Evolutionary conservation across 1,139 yeast species (phyloP).

Genomic region (Scheffersomyces segobiensis): DNA sequence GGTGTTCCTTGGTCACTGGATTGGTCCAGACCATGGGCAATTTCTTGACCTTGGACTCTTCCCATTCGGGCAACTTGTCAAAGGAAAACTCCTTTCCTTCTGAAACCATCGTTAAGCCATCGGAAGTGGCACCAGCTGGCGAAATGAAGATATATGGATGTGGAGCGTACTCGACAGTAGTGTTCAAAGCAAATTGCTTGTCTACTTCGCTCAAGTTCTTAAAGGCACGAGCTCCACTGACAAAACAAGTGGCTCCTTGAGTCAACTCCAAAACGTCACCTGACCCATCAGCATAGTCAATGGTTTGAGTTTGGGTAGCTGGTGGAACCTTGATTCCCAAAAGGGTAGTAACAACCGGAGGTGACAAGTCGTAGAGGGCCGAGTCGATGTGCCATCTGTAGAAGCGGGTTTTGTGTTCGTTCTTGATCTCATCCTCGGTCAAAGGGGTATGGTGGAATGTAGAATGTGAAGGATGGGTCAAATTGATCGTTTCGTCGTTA

Average conservation of each 20-base stretch:
- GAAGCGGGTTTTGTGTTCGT: slow-evolving; percentile 67
- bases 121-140: slow-evolving; percentile 77
- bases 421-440: slow-evolving; percentile 58
- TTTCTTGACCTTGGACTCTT: slow-evolving; percentile 66
- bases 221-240: slow-evolving; percentile 77
- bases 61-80: slow-evolving; percentile 79
- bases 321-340: slow-evolving; percentile 82
- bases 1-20: slow-evolving; percentile 82
- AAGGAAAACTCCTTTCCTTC: slow-evolving; percentile 71
- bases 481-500: slow-evolving; percentile 54
- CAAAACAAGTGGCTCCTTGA: slow-evolving; percentile 87
- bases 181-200: slow-evolving; percentile 67
- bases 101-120: slow-evolving; percentile 81
- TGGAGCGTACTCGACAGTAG: slow-evolving; percentile 85
- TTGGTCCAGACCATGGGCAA: slow-evolving; percentile 91
- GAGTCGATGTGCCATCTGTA: slow-evolving; percentile 95
- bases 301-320: slow-evolving; percentile 41
- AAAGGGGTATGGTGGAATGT: slow-evolving; percentile 72
- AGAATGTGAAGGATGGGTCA: slow-evolving; percentile 83
- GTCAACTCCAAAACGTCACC: slow-evolving; percentile 65
- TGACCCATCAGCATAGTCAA: slow-evolving; percentile 65
- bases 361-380: slow-evolving; percentile 80
- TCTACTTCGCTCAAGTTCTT: slow-evolving; percentile 65
- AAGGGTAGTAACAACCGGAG: slow-evolving; percentile 82
- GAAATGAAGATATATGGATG: slow-evolving; percentile 87